Base-by-base conservation (phyloP, 2,329 filamentous ascomycete species). In the Paecilomyces sp. region DNA sequence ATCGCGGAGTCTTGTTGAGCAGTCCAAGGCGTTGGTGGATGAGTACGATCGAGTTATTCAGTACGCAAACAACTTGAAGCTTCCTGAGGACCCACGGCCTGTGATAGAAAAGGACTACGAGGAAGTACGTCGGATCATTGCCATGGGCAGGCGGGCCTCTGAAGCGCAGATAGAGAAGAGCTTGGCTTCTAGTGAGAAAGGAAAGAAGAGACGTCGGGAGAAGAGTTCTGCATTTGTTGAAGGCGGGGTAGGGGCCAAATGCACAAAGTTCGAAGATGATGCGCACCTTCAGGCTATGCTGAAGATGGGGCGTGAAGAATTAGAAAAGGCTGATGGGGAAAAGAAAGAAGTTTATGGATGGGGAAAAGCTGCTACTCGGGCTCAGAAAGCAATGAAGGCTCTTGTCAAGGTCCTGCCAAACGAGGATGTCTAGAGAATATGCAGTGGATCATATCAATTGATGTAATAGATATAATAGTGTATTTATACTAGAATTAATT, bases 281-380 rank as follows among this genome's bases (percentile, higher is more conserved):
- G 57, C 56, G 15, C 61, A 63, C 58, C 54, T 65, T 54, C 61
- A 65, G 36, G 41, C 51, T 2, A 66, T 66, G 65, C n/a, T 66
- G 56, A 58, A 64, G 34, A 63, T 66, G 60, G 65, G 63, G 7
- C 58, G 50, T 30, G 57, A 41, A 6, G 57, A 50, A 3, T 18
- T 52, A 9, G 7, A 31, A 18, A 57, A 57, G 18, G 53, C 33
- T 13, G 50, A 53, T 22, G 15, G 33, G 41, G 24, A 53, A 30
- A 47, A n/a, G 13, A 54, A 60, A 18, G 54, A 36, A 11, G 33
- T 54, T 6, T 58, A 51, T 60, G 62, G 65, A 22, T 67, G 65
- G 64, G 64, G 64, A 30, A 51, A 41, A 3, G 55, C 58, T 57
- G 65, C 63, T 22, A 15, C 53, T 11, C 22, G 60, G 55, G 53